A percentile compares a stretch with the other conserved stretches of the same genome.
Evolutionary conservation across 495 filamentous ascomycete species (phyloP).

Genomic region (Aspergillus coremiiformis): DNA sequence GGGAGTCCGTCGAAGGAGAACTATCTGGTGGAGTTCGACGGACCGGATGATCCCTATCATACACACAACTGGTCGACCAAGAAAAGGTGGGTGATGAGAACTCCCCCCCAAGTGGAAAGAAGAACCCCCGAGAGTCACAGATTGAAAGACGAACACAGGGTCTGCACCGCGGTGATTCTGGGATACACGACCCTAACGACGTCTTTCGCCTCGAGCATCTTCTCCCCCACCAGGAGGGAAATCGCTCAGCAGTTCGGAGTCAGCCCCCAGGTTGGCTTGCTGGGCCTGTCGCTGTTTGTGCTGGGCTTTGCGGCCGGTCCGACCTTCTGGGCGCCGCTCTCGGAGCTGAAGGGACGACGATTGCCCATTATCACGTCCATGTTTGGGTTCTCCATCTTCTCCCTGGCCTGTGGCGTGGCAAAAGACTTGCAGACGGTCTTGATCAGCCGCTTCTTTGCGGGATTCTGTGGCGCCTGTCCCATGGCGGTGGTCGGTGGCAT

Average conservation of each 20-base stretch:
- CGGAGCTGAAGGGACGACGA: conserved; percentile 52
- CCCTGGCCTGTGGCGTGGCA: conserved; percentile 58
- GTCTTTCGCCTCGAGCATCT: conserved; percentile 57
- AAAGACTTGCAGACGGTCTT: conserved; percentile 81
- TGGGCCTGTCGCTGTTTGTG: conserved; percentile 54
- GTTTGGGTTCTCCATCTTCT: conserved; percentile 76
- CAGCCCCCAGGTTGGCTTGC: conserved; percentile 44
- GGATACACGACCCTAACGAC: conserved; percentile 70
- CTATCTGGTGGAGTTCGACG: conserved; percentile 84
- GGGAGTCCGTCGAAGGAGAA: too few relatives aligned
- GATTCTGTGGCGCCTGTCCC: conserved; percentile 66
- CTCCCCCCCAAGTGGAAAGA: too few relatives aligned
- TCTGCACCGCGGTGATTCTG: conserved; percentile 62
- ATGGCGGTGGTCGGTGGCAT: conserved; percentile 79
- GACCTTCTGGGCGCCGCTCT: conserved; percentile 57
- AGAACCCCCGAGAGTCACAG: not conserved
- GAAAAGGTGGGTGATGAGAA: conserved; percentile 56
- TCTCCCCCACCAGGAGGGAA: conserved; percentile 40
- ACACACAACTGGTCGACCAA: conserved; percentile 74
- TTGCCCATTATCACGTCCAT: conserved; percentile 64
- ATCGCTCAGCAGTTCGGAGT: conserved; percentile 43
- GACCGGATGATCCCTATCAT: conserved; percentile 70
- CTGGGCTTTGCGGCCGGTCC: conserved; percentile 57
- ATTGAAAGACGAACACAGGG: conserved; percentile 30
- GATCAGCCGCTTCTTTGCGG: conserved; percentile 77